A percentile compares a stretch with the other conserved stretches of the same genome.
Conservation (phyloP, 2,329 filamentous ascomycete species). For the Aureobasidium sp. region DNA sequence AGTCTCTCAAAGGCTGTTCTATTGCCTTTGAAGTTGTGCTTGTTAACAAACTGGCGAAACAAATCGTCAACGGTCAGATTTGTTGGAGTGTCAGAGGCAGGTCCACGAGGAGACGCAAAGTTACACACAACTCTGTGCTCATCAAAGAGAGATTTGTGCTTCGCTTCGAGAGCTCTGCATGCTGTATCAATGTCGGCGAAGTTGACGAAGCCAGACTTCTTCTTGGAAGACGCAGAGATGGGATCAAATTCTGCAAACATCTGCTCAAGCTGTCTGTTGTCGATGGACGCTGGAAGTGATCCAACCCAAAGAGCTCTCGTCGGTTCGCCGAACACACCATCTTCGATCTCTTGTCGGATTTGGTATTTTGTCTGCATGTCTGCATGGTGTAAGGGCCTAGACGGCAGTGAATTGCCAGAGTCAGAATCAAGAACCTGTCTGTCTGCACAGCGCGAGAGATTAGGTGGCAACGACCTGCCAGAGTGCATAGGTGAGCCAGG, state of each 20-base stretch:
- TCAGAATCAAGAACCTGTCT: not conserved
- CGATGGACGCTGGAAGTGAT: not conserved
- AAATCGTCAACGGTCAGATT: not conserved
- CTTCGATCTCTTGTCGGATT: not conserved
- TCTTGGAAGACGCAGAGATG: not conserved
- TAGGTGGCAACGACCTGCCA: not conserved
- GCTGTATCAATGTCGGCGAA: not conserved
- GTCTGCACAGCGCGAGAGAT: not conserved
- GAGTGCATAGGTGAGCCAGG: not conserved
- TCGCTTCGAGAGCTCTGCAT: not conserved
- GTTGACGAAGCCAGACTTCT: not conserved
- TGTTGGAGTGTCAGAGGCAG: too few relatives aligned
- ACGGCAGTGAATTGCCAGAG: not conserved
- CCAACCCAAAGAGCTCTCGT: slow-evolving; percentile 3
- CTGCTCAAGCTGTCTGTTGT: not conserved
- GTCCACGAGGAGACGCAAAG: not conserved
- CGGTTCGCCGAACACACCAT: not conserved
- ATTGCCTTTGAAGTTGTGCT: slow-evolving; percentile 1
- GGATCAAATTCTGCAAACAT: slow-evolving; percentile 1
- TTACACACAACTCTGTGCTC: not conserved
- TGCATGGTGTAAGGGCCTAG: not conserved
- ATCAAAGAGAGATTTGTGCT: not conserved
- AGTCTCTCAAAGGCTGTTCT: not conserved
- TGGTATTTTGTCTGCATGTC: not conserved
- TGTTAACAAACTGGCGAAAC: not conserved